These are phyloP conservation scores for Cardamine chenopodiifolia DNA, from an alignment of 345 rosid genomes.

Conservation along the genomic window DNA sequence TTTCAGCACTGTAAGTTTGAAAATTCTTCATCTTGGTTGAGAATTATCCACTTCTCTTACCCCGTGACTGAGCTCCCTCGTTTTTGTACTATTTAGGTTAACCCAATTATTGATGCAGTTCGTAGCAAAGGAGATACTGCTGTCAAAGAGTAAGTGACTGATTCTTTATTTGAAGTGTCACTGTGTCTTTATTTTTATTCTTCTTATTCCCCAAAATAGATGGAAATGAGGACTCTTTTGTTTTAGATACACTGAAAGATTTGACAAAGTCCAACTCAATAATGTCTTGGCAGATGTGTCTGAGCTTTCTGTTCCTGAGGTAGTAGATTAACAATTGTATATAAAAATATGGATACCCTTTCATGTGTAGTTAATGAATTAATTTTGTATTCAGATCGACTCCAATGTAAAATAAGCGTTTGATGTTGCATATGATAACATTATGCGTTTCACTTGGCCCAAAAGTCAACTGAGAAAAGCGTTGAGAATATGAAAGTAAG, in stretches of 20 bases:
- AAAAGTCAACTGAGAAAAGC: conserved; percentile 61
- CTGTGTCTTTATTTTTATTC: neutral
- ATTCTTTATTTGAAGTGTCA: neutral
- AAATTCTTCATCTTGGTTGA: neutral
- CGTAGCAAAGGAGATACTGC: conserved; percentile 79
- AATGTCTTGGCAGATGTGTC: conserved; percentile 63
- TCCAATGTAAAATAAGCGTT: conserved; percentile 64
- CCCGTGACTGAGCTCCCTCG: neutral
- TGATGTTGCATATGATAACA: conserved; percentile 89
- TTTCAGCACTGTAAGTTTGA: conserved; percentile 51
- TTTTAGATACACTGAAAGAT: conserved; percentile 73
- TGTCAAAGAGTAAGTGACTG: conserved; percentile 66
- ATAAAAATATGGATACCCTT: neutral
- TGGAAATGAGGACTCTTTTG: neutral
- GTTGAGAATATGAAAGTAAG: conserved; percentile 88
- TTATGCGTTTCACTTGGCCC: conserved; percentile 87
- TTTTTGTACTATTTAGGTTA: conserved; percentile 48
- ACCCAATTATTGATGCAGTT: conserved; percentile 80
- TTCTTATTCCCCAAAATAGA: neutral
- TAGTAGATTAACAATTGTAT: conserved; percentile 15
- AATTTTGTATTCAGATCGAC: conserved; percentile 65
- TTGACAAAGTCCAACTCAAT: conserved; percentile 72
- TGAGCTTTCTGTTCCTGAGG: conserved; percentile 75
- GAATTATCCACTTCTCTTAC: neutral
- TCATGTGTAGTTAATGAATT: conserved; percentile 11